phyloP scores from a whole-genome alignment of 805 yeast species.

The Wickerhamiella sorbophila region DNA sequence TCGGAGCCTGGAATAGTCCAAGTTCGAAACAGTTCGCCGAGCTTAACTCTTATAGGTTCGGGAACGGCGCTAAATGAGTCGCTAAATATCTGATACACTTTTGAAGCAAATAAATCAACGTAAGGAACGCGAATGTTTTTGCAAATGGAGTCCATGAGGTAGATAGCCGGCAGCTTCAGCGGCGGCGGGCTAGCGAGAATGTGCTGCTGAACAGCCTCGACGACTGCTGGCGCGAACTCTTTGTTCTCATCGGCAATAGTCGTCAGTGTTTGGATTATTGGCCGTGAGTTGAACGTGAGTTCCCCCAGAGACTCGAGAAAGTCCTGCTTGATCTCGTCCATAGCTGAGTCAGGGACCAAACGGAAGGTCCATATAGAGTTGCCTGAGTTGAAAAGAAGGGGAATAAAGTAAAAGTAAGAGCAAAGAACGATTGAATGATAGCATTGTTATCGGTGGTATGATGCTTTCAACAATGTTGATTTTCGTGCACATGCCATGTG shows the following conservation, averaged over 20 bases:
- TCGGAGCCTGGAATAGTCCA: constrained; percentile 62
- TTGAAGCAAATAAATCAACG: constrained; percentile 58
- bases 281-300: constrained; percentile 76
- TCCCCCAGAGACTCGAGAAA: constrained; percentile 58
- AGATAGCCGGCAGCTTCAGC: constrained; percentile 72
- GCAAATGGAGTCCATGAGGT: constrained; percentile 79
- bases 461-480: no score
- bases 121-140: constrained; percentile 86
- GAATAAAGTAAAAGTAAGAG: background rate
- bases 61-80: constrained; percentile 67
- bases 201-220: constrained; percentile 59
- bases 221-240: constrained; percentile 60
- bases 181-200: constrained; percentile 63
- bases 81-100: constrained; percentile 54
- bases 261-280: constrained; percentile 76
- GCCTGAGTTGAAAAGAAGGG: constrained; percentile 4
- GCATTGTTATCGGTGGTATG: no score
- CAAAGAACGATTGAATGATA: background rate
- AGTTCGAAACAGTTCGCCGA: constrained; percentile 67
- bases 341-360: no score
- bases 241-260: constrained; percentile 75
- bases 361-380: constrained; percentile 11
- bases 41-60: constrained; percentile 56
- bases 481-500: no score
- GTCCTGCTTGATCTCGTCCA: constrained; percentile 35